These are phyloP conservation scores for Rugosomyces carneus DNA, from an alignment of 1,284 basidiomycete genomes.

Conservation along the genomic window DNA sequence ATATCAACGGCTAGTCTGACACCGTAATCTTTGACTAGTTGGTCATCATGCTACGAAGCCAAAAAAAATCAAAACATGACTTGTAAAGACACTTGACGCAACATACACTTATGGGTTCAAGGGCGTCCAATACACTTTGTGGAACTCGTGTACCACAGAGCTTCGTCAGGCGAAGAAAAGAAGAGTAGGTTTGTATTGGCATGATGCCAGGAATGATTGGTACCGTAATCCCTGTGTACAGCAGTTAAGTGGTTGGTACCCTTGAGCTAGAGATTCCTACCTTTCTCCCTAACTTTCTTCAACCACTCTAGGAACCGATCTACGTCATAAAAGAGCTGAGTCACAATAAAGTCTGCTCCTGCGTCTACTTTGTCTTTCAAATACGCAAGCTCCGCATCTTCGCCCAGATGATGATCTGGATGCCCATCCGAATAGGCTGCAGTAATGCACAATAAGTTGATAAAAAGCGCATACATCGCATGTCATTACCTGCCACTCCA, in stretches of 20 bases:
- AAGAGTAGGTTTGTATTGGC: constrained; percentile 96
- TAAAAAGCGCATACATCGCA: too few species aligned
- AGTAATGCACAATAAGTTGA: constrained; percentile 1
- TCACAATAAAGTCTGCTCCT: constrained; percentile 94
- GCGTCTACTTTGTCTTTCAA: constrained; percentile 91
- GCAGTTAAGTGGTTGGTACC: not conserved
- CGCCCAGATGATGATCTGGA: constrained; percentile 55
- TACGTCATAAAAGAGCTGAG: constrained; percentile 96
- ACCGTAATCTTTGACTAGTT: constrained; percentile 87
- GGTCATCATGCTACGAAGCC: constrained; percentile 72
- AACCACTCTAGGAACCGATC: constrained; percentile 82
- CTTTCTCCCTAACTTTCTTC: constrained; percentile 62
- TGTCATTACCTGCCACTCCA: constrained; percentile 71
- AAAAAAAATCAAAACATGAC: constrained; percentile 5
- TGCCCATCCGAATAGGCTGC: constrained; percentile 92
- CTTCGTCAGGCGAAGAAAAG: constrained; percentile 88
- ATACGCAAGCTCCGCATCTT: constrained; percentile 70
- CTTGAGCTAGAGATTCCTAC: constrained; percentile 34
- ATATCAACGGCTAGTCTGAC: constrained; percentile 74
- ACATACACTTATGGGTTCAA: constrained; percentile 77
- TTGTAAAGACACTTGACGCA: not conserved
- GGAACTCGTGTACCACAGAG: constrained; percentile 85
- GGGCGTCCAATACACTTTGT: constrained; percentile 53
- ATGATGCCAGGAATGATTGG: constrained; percentile 96
- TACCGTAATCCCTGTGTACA: constrained; percentile 68